phyloP scores from a whole-genome alignment of 345 rosid genomes.

The Raphanus sativus region DNA sequence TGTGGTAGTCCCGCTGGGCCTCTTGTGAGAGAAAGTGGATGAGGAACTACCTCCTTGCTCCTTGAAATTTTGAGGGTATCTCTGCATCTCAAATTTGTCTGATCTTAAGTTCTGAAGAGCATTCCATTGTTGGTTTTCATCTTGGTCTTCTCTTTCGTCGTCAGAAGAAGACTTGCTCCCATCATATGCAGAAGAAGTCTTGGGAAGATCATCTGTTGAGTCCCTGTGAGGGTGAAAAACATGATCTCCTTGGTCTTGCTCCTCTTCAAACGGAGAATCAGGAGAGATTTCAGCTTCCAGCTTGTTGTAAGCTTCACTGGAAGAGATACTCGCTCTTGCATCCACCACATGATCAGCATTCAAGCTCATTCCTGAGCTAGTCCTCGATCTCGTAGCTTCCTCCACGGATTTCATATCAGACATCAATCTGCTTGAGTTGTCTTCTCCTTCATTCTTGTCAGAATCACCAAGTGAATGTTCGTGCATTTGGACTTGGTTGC shows the following conservation, averaged over 20 bases:
- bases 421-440: conserved; percentile 4
- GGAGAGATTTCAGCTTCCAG: conserved; percentile 23
- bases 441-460: conserved; percentile 29
- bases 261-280: conserved; percentile 27
- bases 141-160: conserved; percentile 58
- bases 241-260: background rate
- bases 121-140: conserved; percentile 33
- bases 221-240: conserved; percentile 3
- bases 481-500: conserved; percentile 26
- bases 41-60: conserved; percentile 39
- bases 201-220: conserved; percentile 26
- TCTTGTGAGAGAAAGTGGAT: conserved; percentile 35
- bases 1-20: conserved; percentile 31
- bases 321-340: conserved; percentile 21
- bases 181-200: conserved; percentile 64
- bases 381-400: background rate
- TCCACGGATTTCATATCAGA: background rate
- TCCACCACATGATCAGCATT: conserved; percentile 18
- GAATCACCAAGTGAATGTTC: background rate
- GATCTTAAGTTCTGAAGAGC: conserved; percentile 42
- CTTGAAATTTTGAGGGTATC: conserved; percentile 29
- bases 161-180: conserved; percentile 71
- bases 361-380: conserved; percentile 19
- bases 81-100: conserved; percentile 35
- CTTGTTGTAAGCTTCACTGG: conserved; percentile 2